Evolutionary conservation across 306 rosid species (phyloP).

Genomic region (Glycine tomentella): DNA sequence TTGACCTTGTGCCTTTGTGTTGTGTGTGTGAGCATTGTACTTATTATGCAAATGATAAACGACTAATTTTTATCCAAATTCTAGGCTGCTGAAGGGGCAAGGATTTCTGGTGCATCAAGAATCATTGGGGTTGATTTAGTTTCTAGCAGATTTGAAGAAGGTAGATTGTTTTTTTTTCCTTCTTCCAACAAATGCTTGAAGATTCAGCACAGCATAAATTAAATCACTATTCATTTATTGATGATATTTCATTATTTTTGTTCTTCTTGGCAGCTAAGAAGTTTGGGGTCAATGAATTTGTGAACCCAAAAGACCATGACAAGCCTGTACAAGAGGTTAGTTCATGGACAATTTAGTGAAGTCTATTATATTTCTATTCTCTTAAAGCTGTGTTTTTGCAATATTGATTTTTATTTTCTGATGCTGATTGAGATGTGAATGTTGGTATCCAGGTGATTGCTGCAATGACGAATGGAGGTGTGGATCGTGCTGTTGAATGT

Average conservation of each 20-base stretch:
- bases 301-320: constrained; percentile 86
- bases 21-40: background rate
- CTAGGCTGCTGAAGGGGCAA: constrained; percentile 92
- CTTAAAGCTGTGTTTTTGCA: background rate
- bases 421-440: constrained; percentile 31
- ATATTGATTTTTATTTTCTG: no score
- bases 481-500: constrained; percentile 89
- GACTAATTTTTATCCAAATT: background rate
- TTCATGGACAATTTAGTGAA: background rate
- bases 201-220: background rate
- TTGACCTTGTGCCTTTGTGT: background rate
- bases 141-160: constrained; percentile 74
- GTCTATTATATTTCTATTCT: background rate
- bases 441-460: constrained; percentile 68
- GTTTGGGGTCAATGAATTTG: constrained; percentile 85
- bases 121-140: constrained; percentile 90
- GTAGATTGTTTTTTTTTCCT: constrained; percentile 47
- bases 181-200: constrained; percentile 9
- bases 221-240: background rate
- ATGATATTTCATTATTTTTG: constrained; percentile 4
- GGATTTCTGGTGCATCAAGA: constrained; percentile 77
- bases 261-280: constrained; percentile 70
- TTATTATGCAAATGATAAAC: background rate
- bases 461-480: constrained; percentile 89
- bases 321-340: constrained; percentile 86